These are phyloP conservation scores for Aspergillus funiculosus DNA, from an alignment of 495 filamentous ascomycete genomes.

Conservation along the genomic window DNA sequence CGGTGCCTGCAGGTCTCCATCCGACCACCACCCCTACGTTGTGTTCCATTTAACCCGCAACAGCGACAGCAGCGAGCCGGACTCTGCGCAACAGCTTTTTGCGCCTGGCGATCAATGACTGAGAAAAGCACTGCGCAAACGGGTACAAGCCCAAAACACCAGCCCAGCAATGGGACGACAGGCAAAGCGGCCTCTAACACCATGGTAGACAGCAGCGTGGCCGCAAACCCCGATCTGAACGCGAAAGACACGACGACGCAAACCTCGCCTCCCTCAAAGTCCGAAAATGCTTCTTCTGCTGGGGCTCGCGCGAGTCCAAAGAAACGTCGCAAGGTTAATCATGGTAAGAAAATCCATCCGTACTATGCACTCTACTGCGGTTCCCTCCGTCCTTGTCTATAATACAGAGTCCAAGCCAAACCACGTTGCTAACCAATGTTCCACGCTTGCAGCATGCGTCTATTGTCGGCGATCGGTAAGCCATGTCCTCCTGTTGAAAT, in stretches of 20 bases:
- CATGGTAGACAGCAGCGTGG: slow-evolving; percentile 15
- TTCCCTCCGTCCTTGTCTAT: slow-evolving; percentile 23
- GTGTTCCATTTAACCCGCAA: slow-evolving; percentile 12
- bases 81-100: slow-evolving; percentile 30
- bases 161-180: slow-evolving; percentile 18
- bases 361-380: slow-evolving; percentile 28
- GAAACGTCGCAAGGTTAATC: slow-evolving; percentile 99
- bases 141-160: slow-evolving; percentile 25
- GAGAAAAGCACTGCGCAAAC: slow-evolving; percentile 29
- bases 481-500: slow-evolving; percentile 10
- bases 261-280: slow-evolving; percentile 30
- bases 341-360: slow-evolving; percentile 62
- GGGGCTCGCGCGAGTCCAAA: slow-evolving; percentile 60
- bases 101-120: slow-evolving; percentile 34
- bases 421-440: slow-evolving; percentile 27
- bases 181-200: slow-evolving; percentile 14
- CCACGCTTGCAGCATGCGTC: slow-evolving; percentile 71
- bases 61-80: slow-evolving; percentile 21
- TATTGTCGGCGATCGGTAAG: slow-evolving; percentile 99
- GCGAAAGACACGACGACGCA: slow-evolving; percentile 31
- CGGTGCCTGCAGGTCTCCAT: slow-evolving; percentile 28
- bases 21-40: slow-evolving; percentile 2
- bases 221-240: slow-evolving; percentile 24
- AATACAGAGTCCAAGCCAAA: slow-evolving; percentile 22
- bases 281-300: slow-evolving; percentile 31